These are phyloP conservation scores for Corchorus capsularis DNA, from an alignment of 345 rosid genomes.

Conservation along the genomic window DNA sequence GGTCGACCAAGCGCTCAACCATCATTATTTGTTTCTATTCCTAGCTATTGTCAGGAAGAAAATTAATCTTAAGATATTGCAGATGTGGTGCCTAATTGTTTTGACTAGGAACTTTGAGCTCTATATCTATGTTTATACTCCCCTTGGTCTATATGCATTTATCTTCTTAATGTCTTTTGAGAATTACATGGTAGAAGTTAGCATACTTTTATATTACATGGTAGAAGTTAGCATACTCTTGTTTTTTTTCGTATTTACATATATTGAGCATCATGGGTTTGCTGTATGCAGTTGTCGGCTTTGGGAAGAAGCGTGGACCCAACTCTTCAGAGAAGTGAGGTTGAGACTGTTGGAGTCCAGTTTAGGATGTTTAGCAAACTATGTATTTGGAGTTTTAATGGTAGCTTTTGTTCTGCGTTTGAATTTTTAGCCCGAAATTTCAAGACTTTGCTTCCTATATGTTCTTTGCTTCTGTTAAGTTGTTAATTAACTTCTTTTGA, in stretches of 20 bases:
- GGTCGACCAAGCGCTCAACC: not conserved
- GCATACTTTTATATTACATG: not conserved
- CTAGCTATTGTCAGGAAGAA: not conserved
- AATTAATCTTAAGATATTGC: not conserved
- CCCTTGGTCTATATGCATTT: not conserved
- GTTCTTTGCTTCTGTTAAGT: not conserved
- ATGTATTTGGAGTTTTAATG: not conserved
- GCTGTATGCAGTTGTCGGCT: slow-evolving; percentile 45
- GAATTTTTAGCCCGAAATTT: not conserved
- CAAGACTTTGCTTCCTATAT: not conserved
- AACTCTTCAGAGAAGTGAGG: slow-evolving; percentile 47
- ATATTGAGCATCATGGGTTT: not conserved
- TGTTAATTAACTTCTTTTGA: not conserved
- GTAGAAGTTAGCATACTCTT: not conserved
- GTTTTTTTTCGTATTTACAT: not conserved
- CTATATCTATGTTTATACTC: not conserved
- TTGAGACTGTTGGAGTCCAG: not conserved
- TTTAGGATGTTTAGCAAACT: no score
- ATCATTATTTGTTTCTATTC: not conserved
- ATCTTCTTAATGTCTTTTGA: not conserved
- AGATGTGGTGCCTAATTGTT: not conserved
- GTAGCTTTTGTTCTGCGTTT: not conserved
- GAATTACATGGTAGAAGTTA: not conserved
- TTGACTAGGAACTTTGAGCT: not conserved
- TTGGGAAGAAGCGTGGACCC: slow-evolving; percentile 55